Conservation (phyloP, 2,329 filamentous ascomycete species). For the Fusarium sambucinum region DNA sequence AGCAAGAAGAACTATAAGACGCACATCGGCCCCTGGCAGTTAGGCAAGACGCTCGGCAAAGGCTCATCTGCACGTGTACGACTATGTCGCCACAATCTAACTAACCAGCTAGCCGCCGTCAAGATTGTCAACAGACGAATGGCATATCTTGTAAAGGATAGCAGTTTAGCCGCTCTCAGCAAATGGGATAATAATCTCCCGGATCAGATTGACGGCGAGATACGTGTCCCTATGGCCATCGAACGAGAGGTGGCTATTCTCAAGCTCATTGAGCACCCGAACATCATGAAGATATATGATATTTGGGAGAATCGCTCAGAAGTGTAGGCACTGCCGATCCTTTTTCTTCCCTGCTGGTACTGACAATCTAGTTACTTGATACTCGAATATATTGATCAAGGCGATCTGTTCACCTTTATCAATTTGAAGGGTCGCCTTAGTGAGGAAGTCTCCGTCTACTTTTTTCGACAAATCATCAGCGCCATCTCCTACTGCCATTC, state of each 20-base stretch:
- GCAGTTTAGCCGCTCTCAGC: slow-evolving; percentile 86
- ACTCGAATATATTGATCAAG: slow-evolving; percentile 85
- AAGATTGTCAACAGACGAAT: slow-evolving; percentile 93
- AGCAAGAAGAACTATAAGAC: slow-evolving; percentile 68
- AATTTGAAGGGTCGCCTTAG: slow-evolving; percentile 77
- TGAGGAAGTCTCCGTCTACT: slow-evolving; percentile 83
- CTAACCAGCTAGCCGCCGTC: slow-evolving; percentile 86
- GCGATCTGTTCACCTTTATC: slow-evolving; percentile 89
- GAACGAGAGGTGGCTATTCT: slow-evolving; percentile 97
- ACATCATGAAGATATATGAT: slow-evolving; percentile 94
- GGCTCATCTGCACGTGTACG: slow-evolving; percentile 91
- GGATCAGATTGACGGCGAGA: slow-evolving; percentile 69
- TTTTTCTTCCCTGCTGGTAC: background rate
- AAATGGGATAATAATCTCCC: slow-evolving; percentile 73
- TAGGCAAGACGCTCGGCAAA: slow-evolving; percentile 89
- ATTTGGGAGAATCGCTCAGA: slow-evolving; percentile 98
- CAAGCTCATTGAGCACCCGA: slow-evolving; percentile 94
- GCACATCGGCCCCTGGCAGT: slow-evolving; percentile 92
- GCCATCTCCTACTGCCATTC: slow-evolving; percentile 93
- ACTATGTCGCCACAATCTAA: slow-evolving; percentile 82
- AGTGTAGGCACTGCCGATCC: slow-evolving; percentile 69
- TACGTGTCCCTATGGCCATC: slow-evolving; percentile 85
- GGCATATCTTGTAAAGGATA: slow-evolving; percentile 83
- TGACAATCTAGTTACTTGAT: slow-evolving; percentile 80
- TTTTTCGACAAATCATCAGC: slow-evolving; percentile 94